Evolutionary conservation across 2,329 filamentous ascomycete genomes (phyloP), one percentile per base, ranked within the genome.

Genomic region (Penicillium janthinellum): DNA sequence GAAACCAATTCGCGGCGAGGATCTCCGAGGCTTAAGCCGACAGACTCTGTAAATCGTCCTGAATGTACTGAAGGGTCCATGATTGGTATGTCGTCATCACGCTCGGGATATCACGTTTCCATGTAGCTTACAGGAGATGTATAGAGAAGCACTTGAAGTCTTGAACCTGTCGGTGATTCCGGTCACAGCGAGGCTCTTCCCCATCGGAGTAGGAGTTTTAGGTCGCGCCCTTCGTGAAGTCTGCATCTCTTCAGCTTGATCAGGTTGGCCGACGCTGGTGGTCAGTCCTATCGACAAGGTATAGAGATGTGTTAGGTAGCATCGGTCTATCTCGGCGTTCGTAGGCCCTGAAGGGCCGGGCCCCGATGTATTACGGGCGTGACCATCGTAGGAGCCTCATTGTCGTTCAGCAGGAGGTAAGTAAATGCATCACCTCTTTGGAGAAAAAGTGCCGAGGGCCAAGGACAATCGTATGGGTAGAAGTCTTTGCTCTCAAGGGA

Each of bases 51-150:
- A 1, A 5, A 3, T 41, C 7, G 38, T 41, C 38, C 3, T 17
- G n/a, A 31, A 6, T 31, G 28, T 31, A 28, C 22, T 47, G 22
- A n/a, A n/a, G 25, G 22, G 44, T n/a, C 17, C n/a, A 17, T 8
- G 48, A 28, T 17, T 35, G 22, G 12, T 10, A 20, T 48, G 56
- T 17, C 51, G 31, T 47, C 56, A 41, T 58, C 56, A 53, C 8
- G 41, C 17, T 2, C 14, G 28, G 45, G n/a, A 22, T 1, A 31
- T 31, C 28, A 34, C 31, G 17, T 15, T 7, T 35, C 4, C 5
- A 20, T 25, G 5, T 25, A 25, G 3, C 25, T 2, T 45, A 39
- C 7, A 31, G 22, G 22, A 45, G 28, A 15, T 45, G 25, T 6
- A 8, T 31, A 2, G 28, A 31, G 28, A 8, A 58, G 48, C 39